Base-by-base conservation (phyloP, 1,284 basidiomycete genomes). In the Sanghuangporus sanghuang region DNA sequence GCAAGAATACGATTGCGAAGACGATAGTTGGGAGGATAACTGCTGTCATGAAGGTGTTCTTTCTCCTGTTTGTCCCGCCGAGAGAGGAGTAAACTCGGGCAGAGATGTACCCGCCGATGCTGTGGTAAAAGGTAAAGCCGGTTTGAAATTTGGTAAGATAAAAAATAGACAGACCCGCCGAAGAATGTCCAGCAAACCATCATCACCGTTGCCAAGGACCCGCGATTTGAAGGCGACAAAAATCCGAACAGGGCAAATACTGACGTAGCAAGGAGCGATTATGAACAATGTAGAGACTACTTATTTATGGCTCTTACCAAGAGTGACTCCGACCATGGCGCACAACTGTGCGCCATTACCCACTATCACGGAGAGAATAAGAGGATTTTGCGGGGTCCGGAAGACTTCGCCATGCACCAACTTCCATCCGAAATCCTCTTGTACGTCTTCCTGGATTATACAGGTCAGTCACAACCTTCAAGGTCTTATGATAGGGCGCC, bases 371-470 rank as follows among this genome's bases (percentile, higher is more conserved):
- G 93, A 89, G 6, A 99, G 79, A 11, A 92, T 71, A 83, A 96
- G 86, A 0, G 93, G 85, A 63, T 90, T 83, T 55, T 79, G 76
- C 0, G 96, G 96, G 3, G 90, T 80, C 36, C 96, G 86, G 82
- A 98, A 98, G 14, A 99, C 93, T 75, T 99, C 96, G 36, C 94
- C 95, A 70, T 98, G 95, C 9, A 98, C 86, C 18, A 96, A 83
- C 72, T 98, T 98, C 96, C 96, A 99, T 3, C 96, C 96, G 82
- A 92, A 98, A 71, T 99, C 96, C 76, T 98, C 95, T 77, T 97
- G 95, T 0, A 98, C 92, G 70, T 98, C 95, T 74, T 98, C 96
- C 86, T 93, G 70, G 39, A 66, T 65, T 50, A 55, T 55, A 63
- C 44, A 27, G 71, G 66, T 64, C 36, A 38, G 59, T 23, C 44